phyloP scores from a whole-genome alignment of 2,329 filamentous ascomycete species.

The Colletotrichum echinochloae region DNA sequence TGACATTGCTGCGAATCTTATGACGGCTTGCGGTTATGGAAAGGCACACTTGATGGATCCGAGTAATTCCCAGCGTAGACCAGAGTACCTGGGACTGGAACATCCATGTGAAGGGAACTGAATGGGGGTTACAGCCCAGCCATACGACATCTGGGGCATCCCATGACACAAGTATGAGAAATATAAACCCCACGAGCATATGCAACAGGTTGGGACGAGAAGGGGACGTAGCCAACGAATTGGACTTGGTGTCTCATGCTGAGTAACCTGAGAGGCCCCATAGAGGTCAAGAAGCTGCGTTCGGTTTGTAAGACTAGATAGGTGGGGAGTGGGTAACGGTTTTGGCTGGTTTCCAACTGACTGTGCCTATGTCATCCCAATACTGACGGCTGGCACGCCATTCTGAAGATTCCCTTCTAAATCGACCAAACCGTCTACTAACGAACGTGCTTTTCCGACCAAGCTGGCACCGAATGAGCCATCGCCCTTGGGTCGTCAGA shows the following conservation, averaged over 20 bases:
- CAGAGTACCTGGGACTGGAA: neutral
- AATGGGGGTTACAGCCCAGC: no score
- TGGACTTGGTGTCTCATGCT: neutral
- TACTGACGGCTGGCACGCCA: neutral
- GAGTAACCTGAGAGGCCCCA: neutral
- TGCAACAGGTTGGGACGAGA: neutral
- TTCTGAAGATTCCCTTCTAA: neutral
- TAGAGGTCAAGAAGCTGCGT: neutral
- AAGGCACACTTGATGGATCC: neutral
- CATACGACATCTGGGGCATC: neutral
- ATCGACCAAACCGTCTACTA: neutral
- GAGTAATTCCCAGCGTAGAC: neutral
- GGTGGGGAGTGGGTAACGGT: neutral
- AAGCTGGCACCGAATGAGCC: neutral
- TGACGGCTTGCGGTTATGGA: neutral
- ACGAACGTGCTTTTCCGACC: neutral
- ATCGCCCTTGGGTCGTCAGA: neutral
- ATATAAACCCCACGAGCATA: neutral
- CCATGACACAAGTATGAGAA: neutral
- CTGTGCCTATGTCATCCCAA: neutral
- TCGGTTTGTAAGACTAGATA: neutral
- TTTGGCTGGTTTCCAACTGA: neutral
- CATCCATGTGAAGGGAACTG: no score
- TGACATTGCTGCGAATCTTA: neutral
- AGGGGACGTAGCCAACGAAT: neutral